Conservation (phyloP, 208 protist species). For the Leishmania turanica region DNA sequence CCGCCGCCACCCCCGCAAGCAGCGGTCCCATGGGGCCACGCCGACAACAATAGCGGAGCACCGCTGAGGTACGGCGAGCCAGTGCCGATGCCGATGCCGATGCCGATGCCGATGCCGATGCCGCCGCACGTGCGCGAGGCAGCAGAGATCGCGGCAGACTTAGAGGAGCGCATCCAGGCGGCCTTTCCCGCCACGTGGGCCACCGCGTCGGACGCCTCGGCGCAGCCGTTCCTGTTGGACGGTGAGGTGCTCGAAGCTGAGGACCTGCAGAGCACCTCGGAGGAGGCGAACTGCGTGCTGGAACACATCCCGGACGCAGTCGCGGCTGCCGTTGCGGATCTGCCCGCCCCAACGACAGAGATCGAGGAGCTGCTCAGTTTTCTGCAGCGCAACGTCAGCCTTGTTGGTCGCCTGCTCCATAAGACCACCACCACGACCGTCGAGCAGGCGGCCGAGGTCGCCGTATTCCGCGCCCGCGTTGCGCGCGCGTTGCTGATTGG, state of each 20-base stretch:
- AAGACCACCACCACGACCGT: conserved; percentile 38
- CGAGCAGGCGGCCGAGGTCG: conserved; percentile 31
- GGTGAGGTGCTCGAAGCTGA: conserved; percentile 1
- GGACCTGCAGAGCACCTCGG: not conserved
- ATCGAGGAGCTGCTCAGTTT: conserved; percentile 57
- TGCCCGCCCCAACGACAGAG: conserved; percentile 42
- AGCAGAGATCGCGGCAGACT: conserved; percentile 33
- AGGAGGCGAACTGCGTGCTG: conserved; percentile 11
- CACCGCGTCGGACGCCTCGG: conserved; percentile 2
- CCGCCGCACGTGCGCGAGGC: conserved; percentile 26
- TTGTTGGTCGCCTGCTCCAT: conserved; percentile 45
- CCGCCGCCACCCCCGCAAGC: not conserved
- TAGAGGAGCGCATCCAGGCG: conserved; percentile 53
- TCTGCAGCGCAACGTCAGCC: conserved; percentile 38
- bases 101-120: not conserved
- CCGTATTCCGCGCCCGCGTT: conserved; percentile 22
- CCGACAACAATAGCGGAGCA: not conserved
- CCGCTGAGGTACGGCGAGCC: conserved; percentile 7
- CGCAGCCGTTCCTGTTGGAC: conserved; percentile 13
- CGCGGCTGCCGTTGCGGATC: conserved; percentile 3
- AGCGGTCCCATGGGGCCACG: not conserved
- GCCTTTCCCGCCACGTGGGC: conserved; percentile 41
- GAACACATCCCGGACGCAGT: conserved; percentile 2
- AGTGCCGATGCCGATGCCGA: not conserved
- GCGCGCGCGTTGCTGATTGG: conserved; percentile 32